A percentile compares a stretch with the other conserved stretches of the same genome.
These are phyloP conservation scores for Auxenochlorella pyrenoidosa DNA, from an alignment of 139 green algal species.

Conservation along the genomic window DNA sequence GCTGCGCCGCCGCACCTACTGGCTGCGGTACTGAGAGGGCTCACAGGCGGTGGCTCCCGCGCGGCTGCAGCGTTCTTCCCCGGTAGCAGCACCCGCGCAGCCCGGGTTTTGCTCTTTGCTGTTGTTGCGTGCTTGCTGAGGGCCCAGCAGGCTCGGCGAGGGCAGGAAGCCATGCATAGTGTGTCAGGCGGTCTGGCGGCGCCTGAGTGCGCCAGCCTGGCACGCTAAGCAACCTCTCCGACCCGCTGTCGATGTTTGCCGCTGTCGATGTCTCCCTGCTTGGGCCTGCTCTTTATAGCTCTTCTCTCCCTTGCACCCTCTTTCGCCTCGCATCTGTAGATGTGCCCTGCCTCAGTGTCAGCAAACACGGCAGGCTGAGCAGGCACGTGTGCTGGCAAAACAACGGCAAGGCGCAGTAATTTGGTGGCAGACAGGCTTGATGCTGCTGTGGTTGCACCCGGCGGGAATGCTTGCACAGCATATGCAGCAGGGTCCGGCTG, in stretches of 20 bases:
- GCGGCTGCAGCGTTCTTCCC: not conserved
- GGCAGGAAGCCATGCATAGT: not conserved
- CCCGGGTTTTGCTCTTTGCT: not conserved
- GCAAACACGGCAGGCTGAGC: too few relatives aligned
- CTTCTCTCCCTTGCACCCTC: conserved; percentile 1
- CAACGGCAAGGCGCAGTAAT: too few relatives aligned
- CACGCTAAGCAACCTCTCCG: not conserved
- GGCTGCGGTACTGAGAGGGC: conserved; percentile 86
- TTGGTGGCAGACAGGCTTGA: too few relatives aligned
- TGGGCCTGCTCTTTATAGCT: not conserved
- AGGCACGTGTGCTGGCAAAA: too few relatives aligned
- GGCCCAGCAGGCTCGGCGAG: not conserved
- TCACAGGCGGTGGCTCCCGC: not conserved
- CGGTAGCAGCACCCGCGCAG: not conserved
- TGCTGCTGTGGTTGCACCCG: too few relatives aligned
- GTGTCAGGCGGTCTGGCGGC: not conserved
- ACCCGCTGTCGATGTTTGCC: not conserved
- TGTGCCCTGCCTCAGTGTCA: too few relatives aligned
- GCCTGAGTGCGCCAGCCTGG: conserved; percentile 16
- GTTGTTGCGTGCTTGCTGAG: not conserved
- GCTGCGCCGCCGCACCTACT: conserved; percentile 94
- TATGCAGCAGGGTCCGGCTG: too few relatives aligned
- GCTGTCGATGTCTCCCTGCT: too few relatives aligned
- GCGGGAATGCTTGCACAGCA: too few relatives aligned
- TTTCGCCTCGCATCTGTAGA: not conserved